Percentiles rank a stretch among this genome's conserved stretches.
phyloP scores from a whole-genome alignment of 2,329 filamentous ascomycete genomes.

The Colletotrichum tabaci region DNA sequence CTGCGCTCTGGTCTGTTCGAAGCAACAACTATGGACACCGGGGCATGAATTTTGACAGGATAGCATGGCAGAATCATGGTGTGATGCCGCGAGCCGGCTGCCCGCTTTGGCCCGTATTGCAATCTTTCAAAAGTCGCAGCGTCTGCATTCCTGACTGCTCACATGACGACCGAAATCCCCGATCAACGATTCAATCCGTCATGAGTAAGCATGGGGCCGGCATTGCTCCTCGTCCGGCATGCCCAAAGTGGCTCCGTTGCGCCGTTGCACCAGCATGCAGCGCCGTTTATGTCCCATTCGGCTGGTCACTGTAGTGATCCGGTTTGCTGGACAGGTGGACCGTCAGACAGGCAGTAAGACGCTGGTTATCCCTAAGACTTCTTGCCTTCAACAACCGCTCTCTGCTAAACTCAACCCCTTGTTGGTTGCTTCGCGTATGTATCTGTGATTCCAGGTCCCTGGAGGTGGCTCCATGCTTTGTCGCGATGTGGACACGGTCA shows the following conservation, averaged over 20 bases:
- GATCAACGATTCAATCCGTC: conserved; percentile 20
- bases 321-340: background rate
- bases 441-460: background rate
- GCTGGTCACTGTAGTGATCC: conserved; percentile 8
- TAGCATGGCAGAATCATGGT: background rate
- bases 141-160: conserved; percentile 24
- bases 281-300: conserved; percentile 20
- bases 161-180: conserved; percentile 19
- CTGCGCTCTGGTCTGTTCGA: background rate
- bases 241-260: background rate
- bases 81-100: background rate
- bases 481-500: conserved; percentile 25
- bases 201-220: background rate
- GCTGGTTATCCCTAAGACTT: background rate
- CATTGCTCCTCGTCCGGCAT: background rate
- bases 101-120: background rate
- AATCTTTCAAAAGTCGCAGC: background rate
- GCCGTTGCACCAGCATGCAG: conserved; percentile 16
- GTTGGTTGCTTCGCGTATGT: background rate
- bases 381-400: background rate
- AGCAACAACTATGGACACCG: too few relatives aligned
- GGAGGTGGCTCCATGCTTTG: background rate
- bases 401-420: background rate
- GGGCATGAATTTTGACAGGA: background rate
- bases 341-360: background rate